Base-by-base conservation (phyloP, 2,329 filamentous ascomycete genomes). In the Cordyceps cicadae region DNA sequence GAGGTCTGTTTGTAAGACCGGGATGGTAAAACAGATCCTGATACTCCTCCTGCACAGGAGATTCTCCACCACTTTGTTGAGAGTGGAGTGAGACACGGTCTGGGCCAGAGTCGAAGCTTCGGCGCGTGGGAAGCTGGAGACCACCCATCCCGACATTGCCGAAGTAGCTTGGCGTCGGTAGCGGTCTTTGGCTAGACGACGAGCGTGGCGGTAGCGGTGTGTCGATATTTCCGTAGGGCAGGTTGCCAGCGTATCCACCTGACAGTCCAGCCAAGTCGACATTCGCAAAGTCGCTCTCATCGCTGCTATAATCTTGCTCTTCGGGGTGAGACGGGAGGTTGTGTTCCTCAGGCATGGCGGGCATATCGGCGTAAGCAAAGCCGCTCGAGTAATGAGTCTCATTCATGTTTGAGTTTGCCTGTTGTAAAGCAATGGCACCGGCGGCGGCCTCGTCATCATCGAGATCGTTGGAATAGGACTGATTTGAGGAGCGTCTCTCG, bases 11-110 rank as follows among this genome's bases (percentile, higher is more conserved):
- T 64, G 83, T 77, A 70, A 92, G 85, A 45, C 90, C 90, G 19
- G 92, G 92, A 68, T 97, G 92, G 71, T 95, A 99, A 71, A 96
- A 96, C 70, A 97, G 86, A 67, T 96, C 94, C 19, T 89, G 89
- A 63, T 91, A 90, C 60, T 92, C 90, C 49, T 89, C 86, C 64
- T 84, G 84, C 41, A 77, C 75, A 1, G 87, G 86, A 32, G 87
- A 89, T 43, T 90, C 86, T 66, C 84, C 86, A 43, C 75, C 83
- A 67, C 76, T 87, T 64, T 75, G 79, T 61, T 75, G 81, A 8
- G 82, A 79, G 70, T 83, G 73, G 51, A 86, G 66, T 1, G 82
- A 85, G 19, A 81, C 80, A 15, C 79, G 81, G 71, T 97, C 94
- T 66, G 97, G 94, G 2, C 90, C 93, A 70, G 96, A 91, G 66